Evolutionary conservation across 441 rosid genomes (phyloP), one percentile per base, ranked within the genome.

Genomic region (Geranium incanum): DNA sequence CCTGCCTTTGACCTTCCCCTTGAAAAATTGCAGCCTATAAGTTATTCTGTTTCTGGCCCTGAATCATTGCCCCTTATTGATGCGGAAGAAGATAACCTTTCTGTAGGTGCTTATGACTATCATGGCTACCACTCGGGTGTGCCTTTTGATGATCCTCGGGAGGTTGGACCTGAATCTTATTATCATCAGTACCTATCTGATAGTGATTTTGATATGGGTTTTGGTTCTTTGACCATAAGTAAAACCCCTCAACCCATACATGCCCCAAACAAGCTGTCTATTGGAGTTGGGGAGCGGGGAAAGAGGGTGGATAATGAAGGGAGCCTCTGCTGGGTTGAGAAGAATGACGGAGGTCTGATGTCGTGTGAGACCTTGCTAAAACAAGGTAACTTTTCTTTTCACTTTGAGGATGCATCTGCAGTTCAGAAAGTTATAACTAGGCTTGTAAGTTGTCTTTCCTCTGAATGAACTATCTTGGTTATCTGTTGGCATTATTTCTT

Each of bases 61-160:
- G 80, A 71, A 23, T 71, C 80, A 13, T 78, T 79, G 68, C 65
- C 72, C 9, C 72, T 57, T 37, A 75, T 70, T 19, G 68, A 21
- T 15, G 68, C 18, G 15, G 28, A 18, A 18, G 8, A 18, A 59
- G 64, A 59, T 59, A 5, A 59, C 64, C 64, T 4, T 3, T 16
- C 64, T 59, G 64, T 28, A 71, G 67, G 71, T 8, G 68, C 23
- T 33, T 76, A 16, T 59, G 72, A 66, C 36, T 6, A 16, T 9
- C 68, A 48, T 50, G 78, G 71, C 37, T 67, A 70, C 45, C 73
- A 28, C 28, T 75, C 78, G 66, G 28, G 28, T 59, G 28, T 59
- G 28, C 64, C 28, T 59, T 59, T 59, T 59, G 64, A 59, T 59
- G 28, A 23, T 18, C 73, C 57, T 75, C 70, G 69, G 74, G 38